Evolutionary conservation across 306 rosid genomes (phyloP), one percentile per base, ranked within the genome.

Genomic region (Herpetospermum pedunculosum): DNA sequence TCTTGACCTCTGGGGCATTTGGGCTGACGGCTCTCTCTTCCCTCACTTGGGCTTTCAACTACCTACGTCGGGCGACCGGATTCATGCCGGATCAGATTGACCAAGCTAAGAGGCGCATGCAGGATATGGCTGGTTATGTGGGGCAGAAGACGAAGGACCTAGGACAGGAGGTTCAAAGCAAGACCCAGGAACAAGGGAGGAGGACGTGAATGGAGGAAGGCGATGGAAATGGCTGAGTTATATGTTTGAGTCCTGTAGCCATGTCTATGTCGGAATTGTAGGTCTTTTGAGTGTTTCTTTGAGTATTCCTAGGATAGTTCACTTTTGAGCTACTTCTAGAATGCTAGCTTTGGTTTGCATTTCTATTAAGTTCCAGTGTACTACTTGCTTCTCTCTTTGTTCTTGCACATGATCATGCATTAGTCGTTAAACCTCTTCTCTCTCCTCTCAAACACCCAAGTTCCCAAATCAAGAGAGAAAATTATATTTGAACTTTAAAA

Each of bases 91-190:
- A 80, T 46, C 83, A 82, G 73, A 75, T 83, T 15, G 92, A 88
- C 70, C 50, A 46, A 2, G 86, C 86, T 0, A 87, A 86, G 83
- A 80, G 81, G 49, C 81, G 89, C 49, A 18, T 83, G 78, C 91
- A 80, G 38, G 92, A 89, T 21, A 47, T 71, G 84, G 92, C 84
- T 0, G 82, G 53, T 5, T 84, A 79, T 25, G 81, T 85, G 60
- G 96, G 96, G 29, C 96, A 88, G 86, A 95, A 94, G 88, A 85
- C 91, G 0, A 89, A 89, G 86, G 97, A 91, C 2, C 84, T 72
- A 5, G 96, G 97, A 19, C 97, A 89, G 34, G 97, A 89, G 37
- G 81, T 86, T 16, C 91, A 91, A 81, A 48, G 19, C 1, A 93
- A 77, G 85, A 82, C 90, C 12, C 91, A 86, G 4, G 96, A 88